These are phyloP conservation scores for Stentor coeruleus DNA, from an alignment of 73 alveolate genomes.

Conservation along the genomic window DNA sequence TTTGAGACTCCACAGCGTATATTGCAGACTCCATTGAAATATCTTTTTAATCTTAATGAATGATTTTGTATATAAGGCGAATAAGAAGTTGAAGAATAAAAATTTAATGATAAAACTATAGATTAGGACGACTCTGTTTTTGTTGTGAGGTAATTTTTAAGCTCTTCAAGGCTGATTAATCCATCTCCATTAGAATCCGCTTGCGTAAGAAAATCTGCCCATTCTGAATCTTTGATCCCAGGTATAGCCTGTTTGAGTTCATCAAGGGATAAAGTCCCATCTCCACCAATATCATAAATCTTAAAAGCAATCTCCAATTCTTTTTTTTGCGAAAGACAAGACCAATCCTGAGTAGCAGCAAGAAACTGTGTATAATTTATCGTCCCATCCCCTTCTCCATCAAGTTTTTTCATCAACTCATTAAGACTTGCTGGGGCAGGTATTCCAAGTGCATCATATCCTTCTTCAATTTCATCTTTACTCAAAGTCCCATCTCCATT, in stretches of 20 bases:
- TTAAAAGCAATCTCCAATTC: neutral
- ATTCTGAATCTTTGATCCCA: slow-evolving; percentile 14
- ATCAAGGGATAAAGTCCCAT: neutral
- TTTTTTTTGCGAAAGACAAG: neutral
- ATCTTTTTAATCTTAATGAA: too few relatives aligned
- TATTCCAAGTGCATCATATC: slow-evolving; percentile 42
- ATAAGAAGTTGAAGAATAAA: too few relatives aligned
- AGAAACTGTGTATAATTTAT: neutral
- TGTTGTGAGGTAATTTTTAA: neutral
- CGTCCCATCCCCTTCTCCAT: neutral
- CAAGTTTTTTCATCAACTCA: slow-evolving; percentile 9
- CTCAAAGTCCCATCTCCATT: slow-evolving; percentile 76
- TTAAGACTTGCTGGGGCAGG: neutral
- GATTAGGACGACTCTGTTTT: too few relatives aligned
- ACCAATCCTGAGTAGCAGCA: neutral
- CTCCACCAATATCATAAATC: slow-evolving; percentile 10
- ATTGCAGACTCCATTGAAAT: neutral
- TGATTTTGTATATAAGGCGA: too few relatives aligned
- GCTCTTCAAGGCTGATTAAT: slow-evolving; percentile 11
- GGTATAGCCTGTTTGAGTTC: slow-evolving; percentile 4
- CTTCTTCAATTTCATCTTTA: slow-evolving; percentile 68
- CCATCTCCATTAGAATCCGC: slow-evolving; percentile 20
- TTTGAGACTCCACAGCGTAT: too few relatives aligned
- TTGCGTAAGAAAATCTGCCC: slow-evolving; percentile 9
- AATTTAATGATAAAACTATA: too few relatives aligned